phyloP scores from a whole-genome alignment of 73 alveolate genomes.

The Paraurostyla sp. region DNA sequence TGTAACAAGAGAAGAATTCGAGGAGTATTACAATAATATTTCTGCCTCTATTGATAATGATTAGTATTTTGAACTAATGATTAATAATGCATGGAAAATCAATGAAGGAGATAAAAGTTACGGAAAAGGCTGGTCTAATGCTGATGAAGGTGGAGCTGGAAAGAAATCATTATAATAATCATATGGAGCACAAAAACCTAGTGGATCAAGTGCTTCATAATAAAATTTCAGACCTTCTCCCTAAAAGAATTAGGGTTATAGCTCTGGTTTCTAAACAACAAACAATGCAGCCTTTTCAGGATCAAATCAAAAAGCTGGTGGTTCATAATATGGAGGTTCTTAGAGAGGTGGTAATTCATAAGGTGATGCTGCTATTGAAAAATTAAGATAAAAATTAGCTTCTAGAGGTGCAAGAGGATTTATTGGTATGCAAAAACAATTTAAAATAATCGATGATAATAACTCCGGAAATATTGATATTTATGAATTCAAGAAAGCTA shows the following conservation, averaged over 20 bases:
- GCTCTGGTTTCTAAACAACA: constrained; percentile 3
- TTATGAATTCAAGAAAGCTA: constrained; percentile 80
- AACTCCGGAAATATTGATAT: constrained; percentile 76
- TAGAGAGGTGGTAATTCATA: not conserved
- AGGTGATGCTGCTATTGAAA: constrained; percentile 63
- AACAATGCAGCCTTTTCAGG: constrained; percentile 30
- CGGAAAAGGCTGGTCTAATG: constrained; percentile 73
- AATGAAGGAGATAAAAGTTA: constrained; percentile 55
- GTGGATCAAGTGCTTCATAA: not conserved
- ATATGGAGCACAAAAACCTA: not conserved
- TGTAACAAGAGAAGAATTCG: constrained; percentile 73
- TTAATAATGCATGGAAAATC: constrained; percentile 74
- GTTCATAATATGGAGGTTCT: constrained; percentile 30
- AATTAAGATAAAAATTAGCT: constrained; percentile 83
- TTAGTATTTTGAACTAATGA: constrained; percentile 72
- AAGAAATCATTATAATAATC: not conserved
- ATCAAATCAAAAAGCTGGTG: not conserved
- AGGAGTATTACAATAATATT: constrained; percentile 78
- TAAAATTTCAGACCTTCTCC: not conserved
- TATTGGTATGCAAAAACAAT: constrained; percentile 87
- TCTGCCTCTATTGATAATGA: constrained; percentile 87
- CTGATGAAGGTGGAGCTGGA: constrained; percentile 12
- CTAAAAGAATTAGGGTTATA: not conserved
- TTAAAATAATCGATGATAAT: constrained; percentile 90
- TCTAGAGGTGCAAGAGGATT: constrained; percentile 95